phyloP scores from a whole-genome alignment of 192 early-diverging fungal genomes.

The Backusella mclennaniae region DNA sequence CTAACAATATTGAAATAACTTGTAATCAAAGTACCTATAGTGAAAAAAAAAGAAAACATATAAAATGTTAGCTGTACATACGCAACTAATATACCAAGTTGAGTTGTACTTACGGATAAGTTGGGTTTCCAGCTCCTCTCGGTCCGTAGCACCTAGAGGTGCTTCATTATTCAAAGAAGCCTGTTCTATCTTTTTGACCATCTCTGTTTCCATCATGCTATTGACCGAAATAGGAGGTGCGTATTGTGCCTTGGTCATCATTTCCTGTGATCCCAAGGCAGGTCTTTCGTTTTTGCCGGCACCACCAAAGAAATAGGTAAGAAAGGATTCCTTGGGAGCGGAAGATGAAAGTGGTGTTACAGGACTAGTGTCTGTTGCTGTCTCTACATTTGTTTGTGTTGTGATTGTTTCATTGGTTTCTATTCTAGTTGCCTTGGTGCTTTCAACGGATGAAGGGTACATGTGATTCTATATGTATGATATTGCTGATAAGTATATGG shows the following conservation, averaged over 20 bases:
- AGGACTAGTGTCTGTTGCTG: neutral
- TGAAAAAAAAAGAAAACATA: neutral
- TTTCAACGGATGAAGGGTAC: neutral
- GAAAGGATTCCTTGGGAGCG: slow-evolving; percentile 38
- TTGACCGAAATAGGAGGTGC: slow-evolving; percentile 35
- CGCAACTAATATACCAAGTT: neutral
- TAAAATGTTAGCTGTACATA: neutral
- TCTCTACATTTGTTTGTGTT: neutral
- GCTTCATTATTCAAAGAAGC: slow-evolving; percentile 38
- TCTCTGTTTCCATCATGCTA: slow-evolving; percentile 37
- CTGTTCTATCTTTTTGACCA: slow-evolving; percentile 35
- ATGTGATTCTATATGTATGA: neutral
- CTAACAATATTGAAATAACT: slow-evolving; percentile 80
- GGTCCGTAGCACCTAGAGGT: slow-evolving; percentile 29
- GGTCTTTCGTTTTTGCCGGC: slow-evolving; percentile 38
- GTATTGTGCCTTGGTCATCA: slow-evolving; percentile 20
- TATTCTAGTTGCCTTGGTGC: neutral
- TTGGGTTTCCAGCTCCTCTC: slow-evolving; percentile 76
- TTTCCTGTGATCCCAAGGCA: slow-evolving; percentile 30
- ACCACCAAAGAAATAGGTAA: slow-evolving; percentile 48
- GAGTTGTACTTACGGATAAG: slow-evolving; percentile 61
- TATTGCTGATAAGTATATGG: neutral
- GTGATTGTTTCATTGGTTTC: neutral
- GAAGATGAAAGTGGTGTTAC: slow-evolving; percentile 9
- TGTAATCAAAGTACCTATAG: slow-evolving; percentile 56